Percentiles rank a stretch among this genome's conserved stretches.
Conservation (phyloP, 352 stramenopile species). For the Pythium brachiatum region DNA sequence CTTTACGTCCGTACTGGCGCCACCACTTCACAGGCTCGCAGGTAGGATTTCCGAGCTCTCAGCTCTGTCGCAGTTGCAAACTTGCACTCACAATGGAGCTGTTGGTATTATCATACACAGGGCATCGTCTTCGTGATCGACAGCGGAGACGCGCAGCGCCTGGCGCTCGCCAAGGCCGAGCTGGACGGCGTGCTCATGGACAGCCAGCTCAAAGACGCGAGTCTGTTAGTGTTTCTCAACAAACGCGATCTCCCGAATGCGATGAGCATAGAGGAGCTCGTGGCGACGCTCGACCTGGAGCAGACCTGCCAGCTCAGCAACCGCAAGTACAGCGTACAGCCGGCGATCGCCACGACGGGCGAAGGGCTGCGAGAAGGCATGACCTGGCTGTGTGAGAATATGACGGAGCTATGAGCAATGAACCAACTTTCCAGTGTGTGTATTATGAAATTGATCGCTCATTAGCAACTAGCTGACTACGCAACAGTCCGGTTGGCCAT, state of each 20-base stretch:
- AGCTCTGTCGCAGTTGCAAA: not conserved
- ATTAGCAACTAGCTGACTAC: not conserved
- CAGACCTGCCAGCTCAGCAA: conserved; percentile 43
- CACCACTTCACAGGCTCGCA: conserved; percentile 86
- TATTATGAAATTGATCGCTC: not conserved
- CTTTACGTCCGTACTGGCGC: conserved; percentile 74
- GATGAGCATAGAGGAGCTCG: conserved; percentile 51
- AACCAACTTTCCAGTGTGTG: not conserved
- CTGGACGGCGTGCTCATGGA: conserved; percentile 69
- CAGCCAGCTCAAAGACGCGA: conserved; percentile 59
- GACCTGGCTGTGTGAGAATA: conserved; percentile 77
- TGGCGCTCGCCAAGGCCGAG: conserved; percentile 72
- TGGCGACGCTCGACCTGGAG: conserved; percentile 46
- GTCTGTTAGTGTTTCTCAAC: conserved; percentile 72
- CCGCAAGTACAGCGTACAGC: conserved; percentile 59
- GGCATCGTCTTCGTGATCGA: conserved; percentile 86
- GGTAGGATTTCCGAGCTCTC: conserved; percentile 23
- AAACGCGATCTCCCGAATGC: conserved; percentile 66
- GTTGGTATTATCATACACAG: conserved; percentile 20
- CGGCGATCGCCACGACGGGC: conserved; percentile 72
- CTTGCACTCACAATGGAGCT: not conserved
- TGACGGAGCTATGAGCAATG: conserved; percentile 49
- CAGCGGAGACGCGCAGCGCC: conserved; percentile 57
- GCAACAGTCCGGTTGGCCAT: not conserved
- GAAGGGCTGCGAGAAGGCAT: conserved; percentile 73